Evolutionary conservation across 805 yeast species (phyloP).

Genomic region (Ogataea sp.): DNA sequence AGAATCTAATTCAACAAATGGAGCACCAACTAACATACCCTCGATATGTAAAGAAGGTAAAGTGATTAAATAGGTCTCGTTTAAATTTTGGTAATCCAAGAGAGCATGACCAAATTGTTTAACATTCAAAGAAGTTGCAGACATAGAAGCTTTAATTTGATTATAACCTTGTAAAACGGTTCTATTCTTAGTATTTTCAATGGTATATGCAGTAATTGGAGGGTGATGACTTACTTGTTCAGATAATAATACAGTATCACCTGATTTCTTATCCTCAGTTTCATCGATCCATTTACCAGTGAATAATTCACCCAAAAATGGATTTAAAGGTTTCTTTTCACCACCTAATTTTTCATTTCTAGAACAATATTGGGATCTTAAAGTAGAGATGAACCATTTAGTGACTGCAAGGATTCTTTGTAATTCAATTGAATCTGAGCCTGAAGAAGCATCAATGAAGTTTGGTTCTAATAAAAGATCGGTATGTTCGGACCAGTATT

Average conservation of each 20-base stretch:
- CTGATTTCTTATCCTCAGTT: constrained; percentile 40
- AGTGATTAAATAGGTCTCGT: constrained; percentile 72
- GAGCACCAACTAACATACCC: constrained; percentile 84
- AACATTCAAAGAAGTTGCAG: constrained; percentile 69
- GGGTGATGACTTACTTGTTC: constrained; percentile 99
- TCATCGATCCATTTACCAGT: constrained; percentile 78
- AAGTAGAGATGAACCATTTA: constrained; percentile 85
- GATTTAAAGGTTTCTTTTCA: constrained; percentile 95
- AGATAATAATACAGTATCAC: constrained; percentile 70
- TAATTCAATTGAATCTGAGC: constrained; percentile 39
- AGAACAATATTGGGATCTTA: constrained; percentile 89
- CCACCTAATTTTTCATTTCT: constrained; percentile 89
- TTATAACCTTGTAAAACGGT: constrained; percentile 81
- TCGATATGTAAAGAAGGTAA: constrained; percentile 93
- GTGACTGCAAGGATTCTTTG: constrained; percentile 76
- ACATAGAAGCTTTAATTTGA: constrained; percentile 77
- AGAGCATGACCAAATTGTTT: constrained; percentile 92
- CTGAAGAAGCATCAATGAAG: constrained; percentile 26
- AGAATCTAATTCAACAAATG: constrained; percentile 92
- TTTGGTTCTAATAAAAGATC: constrained; percentile 73
- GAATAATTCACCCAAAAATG: constrained; percentile 90
- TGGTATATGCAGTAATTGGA: constrained; percentile 89
- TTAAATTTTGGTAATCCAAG: constrained; percentile 50
- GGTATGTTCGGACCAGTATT: constrained; percentile 94
- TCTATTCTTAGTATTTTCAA: constrained; percentile 63